Conservation (phyloP, 768 basidiomycete genomes). For the Amyloporia xantha region DNA sequence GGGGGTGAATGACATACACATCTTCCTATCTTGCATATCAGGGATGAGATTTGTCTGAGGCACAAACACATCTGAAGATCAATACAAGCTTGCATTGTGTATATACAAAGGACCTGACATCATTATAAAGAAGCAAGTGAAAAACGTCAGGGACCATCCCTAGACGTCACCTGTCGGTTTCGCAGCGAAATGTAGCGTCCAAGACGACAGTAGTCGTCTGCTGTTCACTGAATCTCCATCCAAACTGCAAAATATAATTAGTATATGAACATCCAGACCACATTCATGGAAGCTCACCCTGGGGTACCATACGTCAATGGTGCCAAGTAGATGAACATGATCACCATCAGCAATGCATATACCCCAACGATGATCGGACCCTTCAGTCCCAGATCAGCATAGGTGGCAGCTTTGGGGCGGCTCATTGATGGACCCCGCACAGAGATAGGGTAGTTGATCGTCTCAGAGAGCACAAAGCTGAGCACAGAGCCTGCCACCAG, state of each 20-base stretch:
- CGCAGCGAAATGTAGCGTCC: conserved; percentile 91
- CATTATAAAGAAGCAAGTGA: too few species aligned
- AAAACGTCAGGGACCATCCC: too few species aligned
- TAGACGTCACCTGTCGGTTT: conserved; percentile 31
- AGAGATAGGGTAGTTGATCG: conserved; percentile 88
- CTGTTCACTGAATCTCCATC: conserved; percentile 81
- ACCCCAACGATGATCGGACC: conserved; percentile 58
- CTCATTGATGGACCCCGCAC: conserved; percentile 60
- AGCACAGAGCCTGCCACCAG: conserved; percentile 89
- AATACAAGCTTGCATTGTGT: too few species aligned
- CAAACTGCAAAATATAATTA: conserved; percentile 43
- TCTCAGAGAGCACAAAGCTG: conserved; percentile 84
- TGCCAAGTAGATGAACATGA: conserved; percentile 66
- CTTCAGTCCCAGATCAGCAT: conserved; percentile 71
- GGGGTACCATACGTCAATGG: conserved; percentile 97
- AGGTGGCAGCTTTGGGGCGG: conserved; percentile 40
- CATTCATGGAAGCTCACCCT: conserved; percentile 53
- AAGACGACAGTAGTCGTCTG: conserved; percentile 76
- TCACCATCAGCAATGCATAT: conserved; percentile 55
- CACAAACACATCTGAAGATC: too few species aligned
- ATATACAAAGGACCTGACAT: too few species aligned
- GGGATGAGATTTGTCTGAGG: too few species aligned
- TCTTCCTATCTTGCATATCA: too few species aligned
- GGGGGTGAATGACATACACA: too few species aligned
- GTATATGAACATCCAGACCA: background rate